Evolutionary conservation across 441 rosid species (phyloP).

Genomic region (Gossypium armourianum): DNA sequence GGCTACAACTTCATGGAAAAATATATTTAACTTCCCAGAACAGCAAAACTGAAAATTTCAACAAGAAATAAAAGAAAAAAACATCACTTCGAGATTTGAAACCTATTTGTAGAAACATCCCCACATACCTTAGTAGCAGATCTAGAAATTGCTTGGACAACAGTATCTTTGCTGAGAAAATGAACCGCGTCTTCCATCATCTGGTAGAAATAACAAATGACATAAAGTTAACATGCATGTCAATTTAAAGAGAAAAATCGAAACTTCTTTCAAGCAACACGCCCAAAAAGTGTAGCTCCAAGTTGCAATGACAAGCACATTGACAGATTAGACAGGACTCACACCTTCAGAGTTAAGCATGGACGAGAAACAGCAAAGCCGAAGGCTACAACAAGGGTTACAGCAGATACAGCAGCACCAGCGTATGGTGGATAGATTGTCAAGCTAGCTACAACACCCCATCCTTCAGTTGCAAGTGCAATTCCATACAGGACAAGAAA

Average conservation of each 20-base stretch:
- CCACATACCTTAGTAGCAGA: conserved; percentile 89
- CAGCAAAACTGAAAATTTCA: not conserved
- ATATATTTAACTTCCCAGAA: conserved; percentile 3
- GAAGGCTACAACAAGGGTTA: conserved; percentile 93
- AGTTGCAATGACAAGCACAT: conserved; percentile 11
- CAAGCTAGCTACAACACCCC: conserved; percentile 99
- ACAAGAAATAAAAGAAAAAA: not conserved
- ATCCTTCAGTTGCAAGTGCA: conserved; percentile 97
- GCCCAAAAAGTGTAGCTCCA: conserved; percentile 1
- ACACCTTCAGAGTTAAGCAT: conserved; percentile 87
- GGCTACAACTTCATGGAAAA: not conserved
- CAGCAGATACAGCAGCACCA: conserved; percentile 98
- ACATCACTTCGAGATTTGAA: not conserved
- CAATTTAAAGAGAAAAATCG: not conserved
- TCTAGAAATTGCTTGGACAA: conserved; percentile 92
- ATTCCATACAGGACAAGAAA: conserved; percentile 96
- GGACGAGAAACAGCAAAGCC: conserved; percentile 99
- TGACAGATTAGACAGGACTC: conserved; percentile 12
- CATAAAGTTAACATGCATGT: conserved; percentile 1
- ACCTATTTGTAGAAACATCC: not conserved
- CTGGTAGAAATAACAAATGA: conserved; percentile 39
- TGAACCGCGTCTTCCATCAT: conserved; percentile 99
- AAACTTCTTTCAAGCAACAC: not conserved
- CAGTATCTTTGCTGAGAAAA: conserved; percentile 91
- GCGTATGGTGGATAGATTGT: conserved; percentile 96